Evolutionary conservation across 139 green algal genomes (phyloP).

Genomic region (Coelastrella sp.): DNA sequence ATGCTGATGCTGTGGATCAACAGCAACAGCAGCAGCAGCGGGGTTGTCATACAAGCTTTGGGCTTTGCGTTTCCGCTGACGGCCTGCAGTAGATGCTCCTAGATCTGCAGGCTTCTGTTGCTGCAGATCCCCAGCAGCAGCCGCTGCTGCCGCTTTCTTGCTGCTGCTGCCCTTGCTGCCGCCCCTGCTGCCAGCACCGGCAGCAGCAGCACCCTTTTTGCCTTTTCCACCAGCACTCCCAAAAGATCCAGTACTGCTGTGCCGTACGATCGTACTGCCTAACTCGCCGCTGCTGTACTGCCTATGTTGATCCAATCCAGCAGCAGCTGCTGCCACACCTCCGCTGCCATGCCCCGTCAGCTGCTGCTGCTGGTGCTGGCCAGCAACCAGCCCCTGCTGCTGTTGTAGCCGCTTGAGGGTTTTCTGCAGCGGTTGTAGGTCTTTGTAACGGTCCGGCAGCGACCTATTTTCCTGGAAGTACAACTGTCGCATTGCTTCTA

Average conservation of each 20-base stretch:
- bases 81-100: conserved; percentile 25
- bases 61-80: conserved; percentile 32
- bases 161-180: not conserved
- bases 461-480: not conserved
- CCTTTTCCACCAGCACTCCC: not conserved
- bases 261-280: not conserved
- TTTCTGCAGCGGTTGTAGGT: conserved; percentile 32
- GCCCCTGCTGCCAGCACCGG: not conserved
- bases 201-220: not conserved
- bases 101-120: not conserved
- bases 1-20: not conserved
- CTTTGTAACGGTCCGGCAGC: conserved; percentile 1
- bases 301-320: not conserved
- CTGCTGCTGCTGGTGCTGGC: conserved; percentile 1
- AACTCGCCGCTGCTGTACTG: not conserved
- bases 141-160: conserved; percentile 18
- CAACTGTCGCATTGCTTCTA: conserved; percentile 44
- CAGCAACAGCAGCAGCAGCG: not conserved
- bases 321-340: not conserved
- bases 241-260: not conserved
- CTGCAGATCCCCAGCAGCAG: not conserved
- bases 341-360: not conserved
- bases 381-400: not conserved
- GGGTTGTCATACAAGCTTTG: not conserved
- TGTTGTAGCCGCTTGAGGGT: not conserved